Conservation (phyloP, 331 rosid species). For the Malus hybrid region DNA sequence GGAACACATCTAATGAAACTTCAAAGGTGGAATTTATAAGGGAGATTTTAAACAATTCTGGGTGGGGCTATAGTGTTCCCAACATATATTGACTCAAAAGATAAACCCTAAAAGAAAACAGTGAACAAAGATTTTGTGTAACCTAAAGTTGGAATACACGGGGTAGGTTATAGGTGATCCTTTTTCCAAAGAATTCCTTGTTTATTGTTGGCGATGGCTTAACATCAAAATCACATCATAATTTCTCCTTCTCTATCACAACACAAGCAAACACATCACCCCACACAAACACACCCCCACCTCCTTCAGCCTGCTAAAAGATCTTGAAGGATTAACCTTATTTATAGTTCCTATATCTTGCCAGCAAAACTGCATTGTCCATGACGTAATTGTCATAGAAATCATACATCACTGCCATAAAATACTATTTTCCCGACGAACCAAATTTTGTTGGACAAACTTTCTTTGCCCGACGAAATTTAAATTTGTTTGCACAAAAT, state of each 20-base stretch:
- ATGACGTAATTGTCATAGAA: too few relatives aligned
- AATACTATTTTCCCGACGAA: too few relatives aligned
- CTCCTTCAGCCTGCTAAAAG: not conserved
- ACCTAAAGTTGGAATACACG: slow-evolving; percentile 43
- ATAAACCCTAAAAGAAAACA: slow-evolving; percentile 24
- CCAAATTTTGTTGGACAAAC: too few relatives aligned
- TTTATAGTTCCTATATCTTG: not conserved
- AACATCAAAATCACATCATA: not conserved
- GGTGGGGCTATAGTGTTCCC: slow-evolving; percentile 63
- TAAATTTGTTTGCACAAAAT: too few relatives aligned
- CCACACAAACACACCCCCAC: not conserved
- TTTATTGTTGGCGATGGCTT: slow-evolving; percentile 10
- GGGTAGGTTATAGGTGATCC: slow-evolving; percentile 28
- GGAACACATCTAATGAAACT: slow-evolving; percentile 67
- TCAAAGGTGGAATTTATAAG: slow-evolving; percentile 31
- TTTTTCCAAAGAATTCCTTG: slow-evolving; percentile 23
- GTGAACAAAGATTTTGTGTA: slow-evolving; percentile 32
- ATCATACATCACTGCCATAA: too few relatives aligned
- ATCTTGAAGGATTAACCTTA: not conserved
- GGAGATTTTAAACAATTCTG: slow-evolving; percentile 11
- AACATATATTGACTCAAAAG: slow-evolving; percentile 14
- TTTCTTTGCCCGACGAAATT: too few relatives aligned
- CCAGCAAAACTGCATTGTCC: too few relatives aligned
- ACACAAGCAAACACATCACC: not conserved
- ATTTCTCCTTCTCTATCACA: not conserved